A percentile compares a stretch with the other conserved stretches of the same genome.
These are phyloP conservation scores for Scutellaria barbata DNA, from an alignment of 257 asterid genomes.

Conservation along the genomic window DNA sequence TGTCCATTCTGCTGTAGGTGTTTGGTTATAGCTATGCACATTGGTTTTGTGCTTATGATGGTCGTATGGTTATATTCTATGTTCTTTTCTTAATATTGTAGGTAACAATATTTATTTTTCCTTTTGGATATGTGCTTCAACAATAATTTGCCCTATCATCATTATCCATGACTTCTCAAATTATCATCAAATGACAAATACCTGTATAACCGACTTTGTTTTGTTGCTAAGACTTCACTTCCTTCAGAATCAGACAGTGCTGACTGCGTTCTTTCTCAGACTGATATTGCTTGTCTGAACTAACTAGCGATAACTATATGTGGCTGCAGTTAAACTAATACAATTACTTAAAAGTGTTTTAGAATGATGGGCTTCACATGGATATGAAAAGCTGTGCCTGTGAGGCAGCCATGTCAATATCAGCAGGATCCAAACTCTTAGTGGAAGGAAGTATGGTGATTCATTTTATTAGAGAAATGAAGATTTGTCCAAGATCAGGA, in stretches of 20 bases:
- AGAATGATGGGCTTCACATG: conserved; percentile 9
- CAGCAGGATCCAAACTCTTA: conserved; percentile 11
- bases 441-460: not conserved
- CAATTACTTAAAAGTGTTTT: not conserved
- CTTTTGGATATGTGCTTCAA: not conserved
- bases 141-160: not conserved
- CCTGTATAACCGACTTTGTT: not conserved
- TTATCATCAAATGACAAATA: not conserved
- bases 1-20: conserved; percentile 6
- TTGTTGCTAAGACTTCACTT: not conserved
- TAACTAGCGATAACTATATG: not conserved
- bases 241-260: not conserved
- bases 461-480: not conserved
- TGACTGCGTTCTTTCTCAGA: not conserved
- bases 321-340: conserved; percentile 23
- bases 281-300: not conserved
- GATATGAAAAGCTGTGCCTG: not conserved
- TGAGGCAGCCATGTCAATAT: not conserved
- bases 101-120: not conserved
- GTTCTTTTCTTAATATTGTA: not conserved
- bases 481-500: not conserved
- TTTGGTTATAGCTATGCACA: conserved; percentile 3
- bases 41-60: conserved; percentile 5
- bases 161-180: conserved; percentile 1
- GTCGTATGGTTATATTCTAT: not conserved